A percentile compares a stretch with the other conserved stretches of the same genome.
Evolutionary conservation across 106 monocot genomes (phyloP).

Genomic region (Apostasia ramifera): DNA sequence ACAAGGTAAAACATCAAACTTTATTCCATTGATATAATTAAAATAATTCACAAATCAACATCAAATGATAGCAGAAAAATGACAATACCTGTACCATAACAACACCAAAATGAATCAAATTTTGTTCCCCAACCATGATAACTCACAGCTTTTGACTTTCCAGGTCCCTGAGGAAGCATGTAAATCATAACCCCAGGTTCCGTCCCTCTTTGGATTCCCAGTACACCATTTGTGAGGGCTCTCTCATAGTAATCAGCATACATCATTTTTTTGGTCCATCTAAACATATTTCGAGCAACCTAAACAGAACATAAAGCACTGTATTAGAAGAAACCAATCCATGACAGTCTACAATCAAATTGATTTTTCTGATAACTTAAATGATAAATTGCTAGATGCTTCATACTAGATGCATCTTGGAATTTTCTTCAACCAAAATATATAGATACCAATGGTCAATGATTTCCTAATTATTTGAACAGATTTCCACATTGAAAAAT

Average conservation of each 20-base stretch:
- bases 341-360: background rate
- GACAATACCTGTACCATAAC: conserved; percentile 88
- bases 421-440: too few species aligned
- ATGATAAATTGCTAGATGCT: too few species aligned
- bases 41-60: too few species aligned
- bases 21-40: too few species aligned
- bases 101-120: conserved; percentile 91
- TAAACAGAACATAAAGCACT: conserved; percentile 10
- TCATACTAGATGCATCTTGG: too few species aligned
- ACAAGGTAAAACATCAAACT: too few species aligned
- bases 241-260: conserved; percentile 97
- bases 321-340: background rate
- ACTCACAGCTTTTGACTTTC: conserved; percentile 67
- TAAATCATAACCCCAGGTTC: conserved; percentile 97
- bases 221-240: conserved; percentile 85
- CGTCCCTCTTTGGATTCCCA: conserved; percentile 90
- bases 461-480: background rate
- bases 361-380: too few species aligned
- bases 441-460: too few species aligned
- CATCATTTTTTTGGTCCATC: conserved; percentile 81
- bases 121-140: conserved; percentile 89
- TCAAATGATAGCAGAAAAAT: background rate
- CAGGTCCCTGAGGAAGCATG: conserved; percentile 84
- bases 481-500: background rate
- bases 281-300: conserved; percentile 89